Evolutionary conservation across 345 rosid genomes (phyloP).

Genomic region (Gynandropsis gynandra): DNA sequence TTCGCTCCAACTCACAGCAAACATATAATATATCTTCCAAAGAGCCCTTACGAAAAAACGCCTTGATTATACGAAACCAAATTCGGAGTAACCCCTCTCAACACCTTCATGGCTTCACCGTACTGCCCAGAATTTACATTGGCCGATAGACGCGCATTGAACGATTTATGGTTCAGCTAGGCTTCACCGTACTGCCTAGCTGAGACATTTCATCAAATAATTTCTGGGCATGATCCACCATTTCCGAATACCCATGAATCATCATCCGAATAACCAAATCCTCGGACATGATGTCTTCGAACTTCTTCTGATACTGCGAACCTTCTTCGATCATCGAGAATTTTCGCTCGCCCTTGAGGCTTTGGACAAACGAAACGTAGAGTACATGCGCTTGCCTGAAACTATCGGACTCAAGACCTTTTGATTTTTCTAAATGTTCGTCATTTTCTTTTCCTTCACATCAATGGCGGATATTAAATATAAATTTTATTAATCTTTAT

Average conservation of each 20-base stretch:
- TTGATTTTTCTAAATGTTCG: conserved; percentile 50
- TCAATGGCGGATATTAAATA: conserved; percentile 8
- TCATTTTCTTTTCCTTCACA: conserved; percentile 32
- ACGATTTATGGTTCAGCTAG: conserved; percentile 56
- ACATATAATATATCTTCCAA: conserved; percentile 34
- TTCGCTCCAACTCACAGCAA: conserved; percentile 49
- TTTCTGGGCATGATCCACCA: conserved; percentile 60
- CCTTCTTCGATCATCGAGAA: conserved; percentile 48
- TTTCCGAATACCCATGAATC: conserved; percentile 44
- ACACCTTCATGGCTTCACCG: conserved; percentile 31
- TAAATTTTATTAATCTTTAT: no score
- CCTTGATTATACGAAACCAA: conserved; percentile 51
- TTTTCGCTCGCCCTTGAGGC: conserved; percentile 42
- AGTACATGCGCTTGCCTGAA: conserved; percentile 42
- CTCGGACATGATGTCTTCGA: conserved; percentile 48
- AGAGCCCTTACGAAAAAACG: conserved; percentile 42
- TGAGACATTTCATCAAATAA: conserved; percentile 84
- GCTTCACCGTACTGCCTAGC: conserved; percentile 42
- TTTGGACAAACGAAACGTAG: conserved; percentile 47
- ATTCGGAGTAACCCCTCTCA: conserved; percentile 42
- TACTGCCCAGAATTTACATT: conserved; percentile 41
- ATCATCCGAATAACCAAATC: conserved; percentile 45
- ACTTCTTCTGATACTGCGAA: conserved; percentile 70
- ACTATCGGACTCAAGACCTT: conserved; percentile 35
- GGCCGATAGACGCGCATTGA: conserved; percentile 58